Evolutionary conservation across 768 basidiomycete genomes (phyloP), one percentile per base, ranked within the genome.

Genomic region (Favolaschia claudopus): DNA sequence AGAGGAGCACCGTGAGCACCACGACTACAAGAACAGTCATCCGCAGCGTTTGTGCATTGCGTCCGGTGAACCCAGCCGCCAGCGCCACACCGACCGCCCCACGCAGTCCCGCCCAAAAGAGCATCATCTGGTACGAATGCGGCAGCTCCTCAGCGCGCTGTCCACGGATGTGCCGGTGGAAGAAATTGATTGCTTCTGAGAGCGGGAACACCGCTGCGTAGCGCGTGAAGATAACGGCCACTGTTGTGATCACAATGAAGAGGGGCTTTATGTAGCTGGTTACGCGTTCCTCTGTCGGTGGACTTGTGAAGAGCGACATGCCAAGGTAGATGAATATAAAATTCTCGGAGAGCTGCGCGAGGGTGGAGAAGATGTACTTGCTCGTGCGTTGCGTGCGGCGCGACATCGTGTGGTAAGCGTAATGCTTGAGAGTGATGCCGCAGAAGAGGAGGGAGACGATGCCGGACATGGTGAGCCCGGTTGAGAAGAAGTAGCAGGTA

Each of bases 361-460:
- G 89, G 0, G 92, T 93, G 9, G 89, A 88, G 77, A 99, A 99
- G 58, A 98, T 93, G 80, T 96, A 97, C 75, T 96, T 96, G 27
- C 89, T 93, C 13, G 95, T 91, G 40, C 92, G 86, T 70, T 99
- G 97, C 0, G 97, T 98, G 50, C 93, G 86, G 25, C 86, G 87
- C 10, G 95, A 96, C 97, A 99, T 99, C 48, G 95, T 99, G 78
- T 98, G 97, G 72, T 97, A 99, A n/a, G 96, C 97, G 70, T 99
- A 99, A 72, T 99, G 97, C 76, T 99, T 99, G 67, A 99, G 84
- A 4, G 97, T 99, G 72, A 99, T 97, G 58, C 97, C 96, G 72
- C 96, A 99, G 80, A 99, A 98, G 40, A 99, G 88, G 36, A 99
- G 85, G 4, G 96, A 97, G 39, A 99, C 96, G 74, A 99, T 98